Evolutionary conservation across 495 filamentous ascomycete genomes (phyloP).

Genomic region (Aspergillus diversus): DNA sequence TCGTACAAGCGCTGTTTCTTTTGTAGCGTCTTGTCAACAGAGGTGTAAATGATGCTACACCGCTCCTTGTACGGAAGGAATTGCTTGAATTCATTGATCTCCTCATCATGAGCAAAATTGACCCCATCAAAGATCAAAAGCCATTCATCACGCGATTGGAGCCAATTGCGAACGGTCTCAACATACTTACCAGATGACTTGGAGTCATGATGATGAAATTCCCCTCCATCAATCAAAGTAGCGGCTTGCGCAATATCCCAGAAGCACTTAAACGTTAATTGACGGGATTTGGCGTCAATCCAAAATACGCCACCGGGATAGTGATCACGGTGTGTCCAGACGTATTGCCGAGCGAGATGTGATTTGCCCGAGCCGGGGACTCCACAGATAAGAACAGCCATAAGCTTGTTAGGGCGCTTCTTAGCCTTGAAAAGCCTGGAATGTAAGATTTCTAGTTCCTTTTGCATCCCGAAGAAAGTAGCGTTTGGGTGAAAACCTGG

Average conservation of each 20-base stretch:
- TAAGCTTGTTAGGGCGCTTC: conserved; percentile 63
- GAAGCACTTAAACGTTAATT: conserved; percentile 67
- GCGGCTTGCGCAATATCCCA: conserved; percentile 76
- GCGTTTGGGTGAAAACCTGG: conserved; percentile 78
- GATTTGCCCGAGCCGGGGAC: conserved; percentile 82
- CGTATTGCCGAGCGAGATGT: conserved; percentile 80
- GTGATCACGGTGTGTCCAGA: conserved; percentile 65
- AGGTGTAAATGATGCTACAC: conserved; percentile 78
- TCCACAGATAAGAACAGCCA: conserved; percentile 70
- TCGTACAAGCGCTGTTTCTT: conserved; percentile 73
- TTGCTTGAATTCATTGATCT: conserved; percentile 58
- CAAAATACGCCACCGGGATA: conserved; percentile 82
- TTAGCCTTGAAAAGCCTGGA: conserved; percentile 66
- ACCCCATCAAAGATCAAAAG: conserved; percentile 77
- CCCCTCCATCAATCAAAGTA: conserved; percentile 49
- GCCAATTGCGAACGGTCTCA: conserved; percentile 66
- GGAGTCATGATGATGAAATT: conserved; percentile 39
- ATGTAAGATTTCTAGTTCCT: conserved; percentile 70
- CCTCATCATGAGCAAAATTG: conserved; percentile 62
- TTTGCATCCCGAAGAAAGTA: conserved; percentile 73
- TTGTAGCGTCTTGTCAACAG: conserved; percentile 66
- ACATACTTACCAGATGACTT: conserved; percentile 59
- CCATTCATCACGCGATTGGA: conserved; percentile 72
- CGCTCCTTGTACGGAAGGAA: conserved; percentile 72
- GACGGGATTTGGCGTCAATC: conserved; percentile 69